Base-by-base conservation (phyloP, 306 rosid genomes). In the Lotus japonicus region DNA sequence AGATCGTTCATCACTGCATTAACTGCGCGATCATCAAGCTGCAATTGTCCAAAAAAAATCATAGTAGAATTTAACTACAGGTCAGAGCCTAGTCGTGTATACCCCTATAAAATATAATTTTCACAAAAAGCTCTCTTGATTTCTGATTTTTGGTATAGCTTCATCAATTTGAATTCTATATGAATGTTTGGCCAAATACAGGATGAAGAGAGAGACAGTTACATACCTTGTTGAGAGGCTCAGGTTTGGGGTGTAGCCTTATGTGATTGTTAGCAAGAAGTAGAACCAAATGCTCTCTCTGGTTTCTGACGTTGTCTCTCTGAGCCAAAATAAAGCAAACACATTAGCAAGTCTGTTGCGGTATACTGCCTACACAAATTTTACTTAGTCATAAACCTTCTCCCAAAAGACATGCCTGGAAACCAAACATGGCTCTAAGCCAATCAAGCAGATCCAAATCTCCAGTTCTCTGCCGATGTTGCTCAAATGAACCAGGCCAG, bases 1-100 rank as follows among this genome's bases (percentile, higher is more conserved):
- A 92, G 91, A 70, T 48, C 54, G 68, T 64, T 73, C 97, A 86
- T 85, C 74, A 86, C 96, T 44, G 79, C 74, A 66, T 86, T 79
- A 68, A 90, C 82, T n/a, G 97, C 97, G 1, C 98, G 91, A 68
- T 88, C 98, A 74, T 92, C 98, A 63, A 92, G 94, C 98, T 92
- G 89, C 89, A 75, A 8, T 66, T 58, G 48, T 58, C 36, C 36
- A 49, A 21, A 33, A 14, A 5, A 56, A 55, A 50, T 33, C 18
- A 51, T 16, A 45, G 18, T 51, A 53, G 19, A 73, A 67, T 54
- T 77, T 23, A 77, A 61, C 62, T 26, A 38, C 14, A 17, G 61
- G 9, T 50, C 75, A 72, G 44, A 79, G 23, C 14, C 49, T 7
- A 75, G 58, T 45, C 21, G n/a, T 48, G 70, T 48, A 28, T 28